phyloP scores from a whole-genome alignment of 116 monocot species.

The Posidonia oceanica region DNA sequence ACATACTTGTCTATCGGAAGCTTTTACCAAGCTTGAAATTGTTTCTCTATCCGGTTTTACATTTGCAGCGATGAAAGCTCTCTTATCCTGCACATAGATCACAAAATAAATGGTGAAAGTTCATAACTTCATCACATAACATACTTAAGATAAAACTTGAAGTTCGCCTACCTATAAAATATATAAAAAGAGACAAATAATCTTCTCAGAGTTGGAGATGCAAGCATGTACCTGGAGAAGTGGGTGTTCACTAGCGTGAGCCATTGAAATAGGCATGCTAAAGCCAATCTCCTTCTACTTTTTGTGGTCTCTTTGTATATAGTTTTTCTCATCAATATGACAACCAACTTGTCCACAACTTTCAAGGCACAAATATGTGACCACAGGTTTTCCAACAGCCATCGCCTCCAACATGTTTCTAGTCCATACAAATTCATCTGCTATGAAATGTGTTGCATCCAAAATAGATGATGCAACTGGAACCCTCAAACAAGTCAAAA shows the following conservation, averaged over 20 bases:
- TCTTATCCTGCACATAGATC: slow-evolving; percentile 52
- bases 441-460: slow-evolving; percentile 86
- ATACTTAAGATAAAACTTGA: neutral
- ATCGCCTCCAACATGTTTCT: slow-evolving; percentile 95
- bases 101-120: neutral
- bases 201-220: neutral
- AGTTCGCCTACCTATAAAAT: too few relatives aligned
- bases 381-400: slow-evolving; percentile 73
- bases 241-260: slow-evolving; percentile 42
- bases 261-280: slow-evolving; percentile 68
- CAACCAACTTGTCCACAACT: slow-evolving; percentile 66
- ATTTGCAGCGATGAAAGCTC: slow-evolving; percentile 67
- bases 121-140: too few relatives aligned
- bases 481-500: slow-evolving; percentile 51
- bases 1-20: slow-evolving; percentile 63
- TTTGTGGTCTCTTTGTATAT: slow-evolving; percentile 74
- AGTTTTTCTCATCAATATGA: slow-evolving; percentile 82
- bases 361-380: slow-evolving; percentile 83
- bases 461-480: slow-evolving; percentile 40
- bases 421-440: slow-evolving; percentile 86
- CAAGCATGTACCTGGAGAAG: slow-evolving; percentile 50
- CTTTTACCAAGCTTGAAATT: slow-evolving; percentile 61
- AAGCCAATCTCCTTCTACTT: slow-evolving; percentile 96
- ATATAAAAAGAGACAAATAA: neutral
- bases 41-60: slow-evolving; percentile 61